Conservation (phyloP, 2,329 filamentous ascomycete genomes). For the Biscogniauxia marginata region DNA sequence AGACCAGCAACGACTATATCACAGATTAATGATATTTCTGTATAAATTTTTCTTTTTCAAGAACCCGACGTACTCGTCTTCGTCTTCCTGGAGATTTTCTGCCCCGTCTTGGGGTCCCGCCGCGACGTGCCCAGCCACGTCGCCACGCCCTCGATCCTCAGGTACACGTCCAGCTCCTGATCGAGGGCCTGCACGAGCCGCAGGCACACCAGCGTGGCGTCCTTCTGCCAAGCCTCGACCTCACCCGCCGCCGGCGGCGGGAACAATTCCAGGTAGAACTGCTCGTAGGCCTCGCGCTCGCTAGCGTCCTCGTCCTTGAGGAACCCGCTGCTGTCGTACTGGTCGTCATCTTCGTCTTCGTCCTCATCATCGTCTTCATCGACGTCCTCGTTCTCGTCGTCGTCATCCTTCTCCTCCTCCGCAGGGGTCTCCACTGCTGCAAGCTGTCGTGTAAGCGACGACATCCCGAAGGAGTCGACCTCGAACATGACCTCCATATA, state of each 20-base stretch:
- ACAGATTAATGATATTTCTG: too few species aligned
- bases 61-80: too few species aligned
- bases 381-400: background rate
- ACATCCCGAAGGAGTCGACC: too few species aligned
- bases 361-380: background rate
- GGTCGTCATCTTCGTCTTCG: background rate
- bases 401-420: background rate
- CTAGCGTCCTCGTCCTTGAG: background rate
- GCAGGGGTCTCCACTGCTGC: too few species aligned
- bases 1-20: too few species aligned
- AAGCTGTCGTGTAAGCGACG: too few species aligned
- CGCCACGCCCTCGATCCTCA: background rate
- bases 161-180: background rate
- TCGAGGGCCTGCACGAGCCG: background rate
- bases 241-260: too few species aligned
- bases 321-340: background rate
- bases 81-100: too few species aligned
- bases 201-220: background rate
- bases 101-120: too few species aligned
- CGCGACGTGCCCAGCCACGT: background rate
- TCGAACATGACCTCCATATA: background rate
- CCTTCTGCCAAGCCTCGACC: background rate
- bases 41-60: background rate
- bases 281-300: too few species aligned
- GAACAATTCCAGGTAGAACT: background rate